Base-by-base conservation (phyloP, 2,329 filamentous ascomycete species). In the Cladophialophora carrionii region DNA sequence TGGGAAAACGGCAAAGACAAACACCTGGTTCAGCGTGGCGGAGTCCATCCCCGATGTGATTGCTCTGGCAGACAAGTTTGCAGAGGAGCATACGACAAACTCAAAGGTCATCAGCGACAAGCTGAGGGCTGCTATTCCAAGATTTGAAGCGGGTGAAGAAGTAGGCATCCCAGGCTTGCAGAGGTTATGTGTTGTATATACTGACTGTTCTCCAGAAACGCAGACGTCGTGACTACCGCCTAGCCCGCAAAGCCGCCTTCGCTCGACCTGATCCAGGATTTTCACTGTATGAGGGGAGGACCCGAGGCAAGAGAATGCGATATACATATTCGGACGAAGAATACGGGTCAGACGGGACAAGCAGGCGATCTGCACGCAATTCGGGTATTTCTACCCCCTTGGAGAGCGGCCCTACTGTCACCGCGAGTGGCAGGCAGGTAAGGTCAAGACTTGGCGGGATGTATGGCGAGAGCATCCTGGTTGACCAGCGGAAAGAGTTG, bases 251-350 rank as follows among this genome's bases (percentile, higher is more conserved):
- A 74, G 91, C 94, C 67, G 89, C 90, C 65, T 98, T 98, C 78
- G 85, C 90, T 70, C 87, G 92, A 4, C 92, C 92, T 5, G 93
- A 96, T 72, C 89, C 90, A 9, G 92, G 92, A 4, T 96, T 94
- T 75, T 97, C 93, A 0, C 82, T 96, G 64, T 99, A 99, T 76
- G 95, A 99, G 80, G 95, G 95, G 57, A 91, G 95, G 60, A 99
- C 96, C 4, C 88, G 95, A 65, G 95, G 95, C 63, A 98, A 99
- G 82, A 90, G 94, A 67, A 90, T 96, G 79, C 96, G 93, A 77
- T 99, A 99, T 75, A 99, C 92, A 0, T 99, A 91, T 74, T 96
- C 92, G 0, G 93, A 97, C 59, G 89, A 89, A 41, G 87, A 88
- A 17, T 86, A 87, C 54, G 82, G 79, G 58, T 85, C 76, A 75